phyloP scores from a whole-genome alignment of 257 asterid genomes.

The Haberlea rhodopensis region DNA sequence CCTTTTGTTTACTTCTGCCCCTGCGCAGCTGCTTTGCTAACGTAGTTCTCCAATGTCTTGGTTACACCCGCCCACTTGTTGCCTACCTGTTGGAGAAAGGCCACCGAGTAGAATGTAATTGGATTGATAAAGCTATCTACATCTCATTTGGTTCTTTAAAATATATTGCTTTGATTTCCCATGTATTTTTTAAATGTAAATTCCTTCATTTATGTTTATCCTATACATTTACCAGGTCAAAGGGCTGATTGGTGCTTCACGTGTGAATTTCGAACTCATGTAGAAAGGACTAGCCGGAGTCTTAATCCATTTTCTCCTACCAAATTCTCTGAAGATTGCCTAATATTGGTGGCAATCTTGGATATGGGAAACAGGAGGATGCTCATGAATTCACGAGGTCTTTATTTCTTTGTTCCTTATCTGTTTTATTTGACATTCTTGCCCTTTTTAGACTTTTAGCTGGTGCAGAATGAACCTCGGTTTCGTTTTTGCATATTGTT shows the following conservation, averaged over 20 bases:
- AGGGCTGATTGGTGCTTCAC: constrained; percentile 89
- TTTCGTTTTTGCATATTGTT: neutral
- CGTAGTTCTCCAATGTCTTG: constrained; percentile 88
- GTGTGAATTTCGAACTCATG: constrained; percentile 83
- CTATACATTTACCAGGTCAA: constrained; percentile 52
- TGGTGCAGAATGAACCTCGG: neutral
- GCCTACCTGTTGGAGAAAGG: constrained; percentile 87
- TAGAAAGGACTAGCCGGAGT: constrained; percentile 66
- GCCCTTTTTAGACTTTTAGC: constrained; percentile 6
- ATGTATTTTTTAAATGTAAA: constrained; percentile 10
- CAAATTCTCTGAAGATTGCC: constrained; percentile 87
- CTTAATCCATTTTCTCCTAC: constrained; percentile 81
- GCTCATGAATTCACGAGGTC: constrained; percentile 99
- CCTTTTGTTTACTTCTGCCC: constrained; percentile 17
- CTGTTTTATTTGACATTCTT: neutral
- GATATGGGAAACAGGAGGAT: constrained; percentile 95
- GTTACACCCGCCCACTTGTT: constrained; percentile 81
- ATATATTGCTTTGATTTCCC: neutral
- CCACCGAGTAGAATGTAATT: constrained; percentile 69
- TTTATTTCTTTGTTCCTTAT: constrained; percentile 18
- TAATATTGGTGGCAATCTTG: constrained; percentile 89
- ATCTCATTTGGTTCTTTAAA: constrained; percentile 9
- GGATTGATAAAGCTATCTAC: constrained; percentile 8
- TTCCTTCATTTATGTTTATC: constrained; percentile 7
- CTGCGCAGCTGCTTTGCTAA: constrained; percentile 93